A percentile compares a stretch with the other conserved stretches of the same genome.
phyloP scores from a whole-genome alignment of 1,284 basidiomycete genomes.

The Malassezia arunalokei region DNA sequence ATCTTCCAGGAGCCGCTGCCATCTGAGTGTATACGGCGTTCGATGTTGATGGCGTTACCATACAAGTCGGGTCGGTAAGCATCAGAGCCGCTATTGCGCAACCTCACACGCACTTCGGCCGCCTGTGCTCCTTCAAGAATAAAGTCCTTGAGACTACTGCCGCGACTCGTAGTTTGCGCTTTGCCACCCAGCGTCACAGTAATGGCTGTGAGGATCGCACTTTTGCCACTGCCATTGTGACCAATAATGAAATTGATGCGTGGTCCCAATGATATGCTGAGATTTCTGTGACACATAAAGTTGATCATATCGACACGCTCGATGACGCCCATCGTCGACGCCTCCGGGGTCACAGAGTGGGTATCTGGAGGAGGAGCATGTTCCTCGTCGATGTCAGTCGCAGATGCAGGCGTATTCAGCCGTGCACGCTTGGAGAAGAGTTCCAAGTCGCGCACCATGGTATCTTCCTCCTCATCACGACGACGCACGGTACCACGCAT shows the following conservation, averaged over 20 bases:
- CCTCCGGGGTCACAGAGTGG: no score
- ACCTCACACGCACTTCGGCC: conserved; percentile 63
- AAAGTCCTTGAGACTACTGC: conserved; percentile 71
- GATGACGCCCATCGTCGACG: conserved; percentile 58
- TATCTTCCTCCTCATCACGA: neutral
- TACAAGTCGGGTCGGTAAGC: conserved; percentile 73
- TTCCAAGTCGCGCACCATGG: conserved; percentile 4
- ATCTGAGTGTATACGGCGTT: conserved; percentile 65
- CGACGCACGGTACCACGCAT: no score
- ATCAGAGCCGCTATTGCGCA: conserved; percentile 80
- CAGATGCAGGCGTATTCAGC: neutral
- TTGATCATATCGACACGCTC: conserved; percentile 73
- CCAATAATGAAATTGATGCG: conserved; percentile 97
- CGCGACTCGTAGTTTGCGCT: conserved; percentile 66
- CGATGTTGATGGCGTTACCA: conserved; percentile 71
- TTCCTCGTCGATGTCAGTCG: no score
- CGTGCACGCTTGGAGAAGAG: conserved; percentile 13
- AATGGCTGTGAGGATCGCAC: conserved; percentile 82
- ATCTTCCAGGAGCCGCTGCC: conserved; percentile 73
- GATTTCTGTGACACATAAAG: conserved; percentile 89
- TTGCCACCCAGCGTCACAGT: conserved; percentile 89
- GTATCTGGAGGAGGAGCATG: no score
- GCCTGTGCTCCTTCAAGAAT: conserved; percentile 71
- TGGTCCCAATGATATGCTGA: conserved; percentile 63
- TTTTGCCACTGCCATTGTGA: conserved; percentile 62